A percentile compares a stretch with the other conserved stretches of the same genome.
phyloP scores from a whole-genome alignment of 345 rosid species.

The Eucalyptus grandis region DNA sequence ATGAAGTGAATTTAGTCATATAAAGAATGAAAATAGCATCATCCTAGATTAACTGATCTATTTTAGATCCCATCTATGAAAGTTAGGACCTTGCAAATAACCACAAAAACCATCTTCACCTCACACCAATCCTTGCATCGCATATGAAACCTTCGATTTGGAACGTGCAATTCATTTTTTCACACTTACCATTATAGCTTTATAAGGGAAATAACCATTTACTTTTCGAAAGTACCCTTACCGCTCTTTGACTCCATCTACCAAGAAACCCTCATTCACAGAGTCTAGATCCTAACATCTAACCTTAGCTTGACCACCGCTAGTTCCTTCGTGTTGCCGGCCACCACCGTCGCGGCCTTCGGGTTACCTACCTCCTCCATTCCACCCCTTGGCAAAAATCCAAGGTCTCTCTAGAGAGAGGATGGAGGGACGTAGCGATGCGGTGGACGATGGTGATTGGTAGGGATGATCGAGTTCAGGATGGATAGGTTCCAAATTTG shows the following conservation, averaged over 20 bases:
- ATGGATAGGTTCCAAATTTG: fast-evolving
- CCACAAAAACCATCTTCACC: neutral
- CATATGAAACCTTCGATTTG: neutral
- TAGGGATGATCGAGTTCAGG: too few species aligned
- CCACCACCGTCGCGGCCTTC: neutral
- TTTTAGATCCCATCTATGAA: neutral
- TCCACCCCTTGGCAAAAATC: neutral
- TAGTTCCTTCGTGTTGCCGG: neutral
- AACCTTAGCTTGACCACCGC: neutral
- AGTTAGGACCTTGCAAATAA: neutral
- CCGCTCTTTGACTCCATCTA: neutral
- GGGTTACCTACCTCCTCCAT: neutral
- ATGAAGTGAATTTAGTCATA: neutral
- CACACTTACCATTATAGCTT: neutral
- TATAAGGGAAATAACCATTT: neutral
- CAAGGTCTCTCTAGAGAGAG: neutral
- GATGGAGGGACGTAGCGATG: neutral
- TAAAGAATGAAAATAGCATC: neutral
- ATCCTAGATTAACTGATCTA: neutral
- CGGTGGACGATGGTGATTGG: fast-evolving
- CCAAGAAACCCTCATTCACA: neutral
- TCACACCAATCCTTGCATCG: neutral
- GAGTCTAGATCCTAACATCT: neutral
- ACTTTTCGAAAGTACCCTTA: neutral
- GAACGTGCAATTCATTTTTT: neutral